A percentile compares a stretch with the other conserved stretches of the same genome.
Conservation (phyloP, 2,329 filamentous ascomycete genomes). For the Chaetomium olivaceum region DNA sequence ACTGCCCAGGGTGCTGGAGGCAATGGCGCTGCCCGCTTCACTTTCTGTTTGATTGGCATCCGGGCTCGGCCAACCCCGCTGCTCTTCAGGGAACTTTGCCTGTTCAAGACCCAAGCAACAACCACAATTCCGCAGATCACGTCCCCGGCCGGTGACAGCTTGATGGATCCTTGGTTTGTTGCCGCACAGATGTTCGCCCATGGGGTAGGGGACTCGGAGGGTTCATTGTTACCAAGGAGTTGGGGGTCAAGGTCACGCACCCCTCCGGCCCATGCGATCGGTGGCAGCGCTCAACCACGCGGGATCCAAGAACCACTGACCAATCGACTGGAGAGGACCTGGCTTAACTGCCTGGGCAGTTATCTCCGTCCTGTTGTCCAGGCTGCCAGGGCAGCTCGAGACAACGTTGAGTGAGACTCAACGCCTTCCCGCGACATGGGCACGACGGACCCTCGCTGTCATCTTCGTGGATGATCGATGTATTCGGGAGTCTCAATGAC, state of each 20-base stretch:
- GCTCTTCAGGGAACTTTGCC: constrained; percentile 8
- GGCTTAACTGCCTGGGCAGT: neutral
- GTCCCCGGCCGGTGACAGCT: neutral
- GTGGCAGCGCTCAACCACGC: neutral
- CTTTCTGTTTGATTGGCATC: constrained; percentile 4
- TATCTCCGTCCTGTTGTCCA: neutral
- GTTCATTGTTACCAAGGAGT: neutral
- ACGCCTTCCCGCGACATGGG: neutral
- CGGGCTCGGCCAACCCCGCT: constrained; percentile 8
- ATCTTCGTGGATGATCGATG: neutral
- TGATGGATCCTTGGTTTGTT: neutral
- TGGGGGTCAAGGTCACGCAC: neutral
- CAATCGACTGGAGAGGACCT: neutral
- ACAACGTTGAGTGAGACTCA: neutral
- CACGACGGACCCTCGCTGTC: neutral
- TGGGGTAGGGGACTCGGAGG: neutral
- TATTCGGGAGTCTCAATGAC: neutral
- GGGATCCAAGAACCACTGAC: neutral
- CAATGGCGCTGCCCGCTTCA: neutral
- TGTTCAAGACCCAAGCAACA: neutral
- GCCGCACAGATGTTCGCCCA: neutral
- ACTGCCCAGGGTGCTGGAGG: neutral
- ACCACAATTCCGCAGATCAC: constrained; percentile 6
- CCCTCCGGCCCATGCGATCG: neutral
- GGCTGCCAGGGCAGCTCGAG: neutral